These are phyloP conservation scores for Populus nigra DNA, from an alignment of 345 rosid species.

Conservation along the genomic window DNA sequence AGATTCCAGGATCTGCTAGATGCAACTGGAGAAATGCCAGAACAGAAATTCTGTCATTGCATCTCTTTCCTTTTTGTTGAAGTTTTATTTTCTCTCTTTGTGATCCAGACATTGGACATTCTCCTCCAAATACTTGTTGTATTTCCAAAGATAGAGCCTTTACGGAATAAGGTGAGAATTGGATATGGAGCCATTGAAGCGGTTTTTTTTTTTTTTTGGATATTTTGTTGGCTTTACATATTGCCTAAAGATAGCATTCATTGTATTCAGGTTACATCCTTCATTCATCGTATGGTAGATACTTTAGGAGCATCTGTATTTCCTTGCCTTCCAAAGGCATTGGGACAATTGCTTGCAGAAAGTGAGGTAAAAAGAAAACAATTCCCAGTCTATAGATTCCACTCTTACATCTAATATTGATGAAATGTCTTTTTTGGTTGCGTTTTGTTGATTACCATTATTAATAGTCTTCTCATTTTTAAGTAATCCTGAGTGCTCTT, in stretches of 20 bases:
- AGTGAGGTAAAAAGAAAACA: conserved; percentile 60
- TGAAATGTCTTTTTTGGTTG: background rate
- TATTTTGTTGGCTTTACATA: conserved; percentile 1
- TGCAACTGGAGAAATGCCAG: background rate
- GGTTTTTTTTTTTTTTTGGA: background rate
- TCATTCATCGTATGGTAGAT: conserved; percentile 97
- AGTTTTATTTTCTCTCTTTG: conserved; percentile 14
- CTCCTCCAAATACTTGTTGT: conserved; percentile 74
- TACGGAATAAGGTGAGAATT: conserved; percentile 72
- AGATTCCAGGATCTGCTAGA: background rate
- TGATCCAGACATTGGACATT: conserved; percentile 78
- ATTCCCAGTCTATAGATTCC: background rate
- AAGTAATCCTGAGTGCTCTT: background rate
- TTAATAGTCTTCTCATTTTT: background rate
- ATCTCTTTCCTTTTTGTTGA: background rate
- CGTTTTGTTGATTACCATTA: background rate
- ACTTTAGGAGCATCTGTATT: conserved; percentile 85
- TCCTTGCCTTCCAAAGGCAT: conserved; percentile 90
- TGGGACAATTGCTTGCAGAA: conserved; percentile 84
- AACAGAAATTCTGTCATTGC: background rate
- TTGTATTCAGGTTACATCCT: conserved; percentile 68
- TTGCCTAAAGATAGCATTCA: conserved; percentile 21
- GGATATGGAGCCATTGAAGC: conserved; percentile 4
- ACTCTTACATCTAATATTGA: too few relatives aligned
- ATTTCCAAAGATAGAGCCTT: conserved; percentile 75